Evolutionary conservation across 1,139 yeast genomes (phyloP), one percentile per base, ranked within the genome.

Genomic region (Casaregolazyma suthepensis): DNA sequence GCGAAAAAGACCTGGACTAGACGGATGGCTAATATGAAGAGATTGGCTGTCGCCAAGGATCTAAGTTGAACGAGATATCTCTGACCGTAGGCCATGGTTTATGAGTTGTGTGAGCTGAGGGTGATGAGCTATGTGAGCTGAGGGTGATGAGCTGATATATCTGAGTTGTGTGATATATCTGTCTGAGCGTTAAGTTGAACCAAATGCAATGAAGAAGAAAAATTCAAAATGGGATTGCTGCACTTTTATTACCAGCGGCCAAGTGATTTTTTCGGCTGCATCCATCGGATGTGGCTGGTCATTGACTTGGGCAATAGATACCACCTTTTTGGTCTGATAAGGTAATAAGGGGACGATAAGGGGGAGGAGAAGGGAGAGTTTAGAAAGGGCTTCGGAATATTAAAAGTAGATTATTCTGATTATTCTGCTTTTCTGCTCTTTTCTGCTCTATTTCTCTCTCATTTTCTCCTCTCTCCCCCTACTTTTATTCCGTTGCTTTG

Each of bases 1-100:
- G 66, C 67, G 52, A 66, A 67, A 60, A 67, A 67, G 57, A 66
- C 62, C 53, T 67, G 69, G 29, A 67, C 60, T 38, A 67, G 61
- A 20, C 70, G 60, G 40, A 66, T 55, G 19, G 61, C 57, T 46
- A 67, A 58, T 10, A 65, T 59, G 35, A 63, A 58, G 51, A 66
- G 56, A 57, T 66, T 66, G 57, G 66, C 62, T 17, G 69, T 61
- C 9, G 69, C 67, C 50, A 66, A 56, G 5, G 66, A 62, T 54
- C 51, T 48, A 12, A 58, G 38, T 45, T 45, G 48, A 2, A 56
- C 56, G 15, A 45, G 44, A 43, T 57, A 56, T 23, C 42, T 43
- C 26, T 47, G 40, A 17, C 23, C 50, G 23, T 45, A 42, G 7
- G 54, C 56, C 57, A 55, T 55, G 38, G 12, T 7, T 26, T 26